phyloP scores from a whole-genome alignment of 345 rosid genomes.

The Rhizophora apiculata region DNA sequence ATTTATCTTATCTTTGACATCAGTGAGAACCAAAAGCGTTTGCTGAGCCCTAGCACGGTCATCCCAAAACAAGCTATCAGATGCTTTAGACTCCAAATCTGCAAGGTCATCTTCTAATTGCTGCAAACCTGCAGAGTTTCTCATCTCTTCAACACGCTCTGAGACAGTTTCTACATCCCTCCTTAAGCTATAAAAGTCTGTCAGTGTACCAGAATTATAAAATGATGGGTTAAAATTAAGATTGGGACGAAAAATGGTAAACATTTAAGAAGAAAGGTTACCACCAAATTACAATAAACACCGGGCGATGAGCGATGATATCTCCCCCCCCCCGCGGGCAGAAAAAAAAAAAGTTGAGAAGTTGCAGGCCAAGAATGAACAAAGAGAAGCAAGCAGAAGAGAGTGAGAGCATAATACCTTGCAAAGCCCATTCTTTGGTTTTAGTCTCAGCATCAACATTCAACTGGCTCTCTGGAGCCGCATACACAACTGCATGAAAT shows the following conservation, averaged over 20 bases:
- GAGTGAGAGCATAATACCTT: slow-evolving; percentile 42
- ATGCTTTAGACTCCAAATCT: slow-evolving; percentile 60
- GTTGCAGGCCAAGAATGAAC: background rate
- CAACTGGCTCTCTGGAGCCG: slow-evolving; percentile 53
- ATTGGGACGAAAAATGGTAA: background rate
- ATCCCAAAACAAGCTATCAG: slow-evolving; percentile 81
- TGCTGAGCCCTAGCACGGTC: slow-evolving; percentile 75
- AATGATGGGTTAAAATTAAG: background rate
- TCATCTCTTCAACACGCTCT: slow-evolving; percentile 65
- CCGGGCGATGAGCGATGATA: background rate
- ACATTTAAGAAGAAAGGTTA: background rate
- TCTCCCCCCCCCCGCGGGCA: background rate
- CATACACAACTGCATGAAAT: slow-evolving; percentile 36
- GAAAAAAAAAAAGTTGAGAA: background rate
- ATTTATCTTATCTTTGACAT: slow-evolving; percentile 65
- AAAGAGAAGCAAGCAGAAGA: background rate
- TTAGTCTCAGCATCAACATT: slow-evolving; percentile 39
- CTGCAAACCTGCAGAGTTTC: slow-evolving; percentile 51
- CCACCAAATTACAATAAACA: too few species aligned
- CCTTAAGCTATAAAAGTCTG: slow-evolving; percentile 81
- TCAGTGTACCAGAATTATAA: slow-evolving; percentile 12
- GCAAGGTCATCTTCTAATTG: slow-evolving; percentile 56
- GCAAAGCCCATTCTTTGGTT: slow-evolving; percentile 68
- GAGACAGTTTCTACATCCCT: slow-evolving; percentile 72
- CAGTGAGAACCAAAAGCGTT: slow-evolving; percentile 62